phyloP scores from a whole-genome alignment of 768 basidiomycete species.

The Boletellus sp. region DNA sequence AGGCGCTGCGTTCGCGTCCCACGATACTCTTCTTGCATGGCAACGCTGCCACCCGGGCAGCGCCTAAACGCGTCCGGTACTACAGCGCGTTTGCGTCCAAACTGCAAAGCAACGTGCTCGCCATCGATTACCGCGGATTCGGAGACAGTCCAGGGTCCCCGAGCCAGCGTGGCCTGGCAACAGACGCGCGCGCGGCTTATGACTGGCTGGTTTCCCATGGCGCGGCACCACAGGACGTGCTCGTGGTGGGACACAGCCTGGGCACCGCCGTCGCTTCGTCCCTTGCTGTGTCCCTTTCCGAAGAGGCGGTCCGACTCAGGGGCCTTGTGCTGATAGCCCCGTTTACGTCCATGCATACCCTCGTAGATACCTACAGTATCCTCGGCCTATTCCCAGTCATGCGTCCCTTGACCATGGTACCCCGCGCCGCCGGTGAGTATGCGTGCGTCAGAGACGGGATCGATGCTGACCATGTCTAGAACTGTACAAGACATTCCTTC shows the following conservation, averaged over 20 bases:
- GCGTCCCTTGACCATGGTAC: constrained; percentile 63
- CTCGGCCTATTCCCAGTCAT: constrained; percentile 67
- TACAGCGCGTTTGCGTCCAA: constrained; percentile 66
- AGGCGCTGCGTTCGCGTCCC: constrained; percentile 56
- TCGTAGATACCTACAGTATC: constrained; percentile 67
- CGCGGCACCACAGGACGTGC: constrained; percentile 53
- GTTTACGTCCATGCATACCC: constrained; percentile 53
- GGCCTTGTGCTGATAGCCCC: constrained; percentile 54
- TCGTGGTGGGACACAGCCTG: constrained; percentile 83
- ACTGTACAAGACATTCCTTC: constrained; percentile 49
- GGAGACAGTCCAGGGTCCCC: constrained; percentile 82
- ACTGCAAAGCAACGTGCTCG: constrained; percentile 70
- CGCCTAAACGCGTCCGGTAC: constrained; percentile 59
- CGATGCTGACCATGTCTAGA: constrained; percentile 33
- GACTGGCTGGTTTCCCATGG: constrained; percentile 68
- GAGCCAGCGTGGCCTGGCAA: constrained; percentile 65
- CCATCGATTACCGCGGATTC: constrained; percentile 90
- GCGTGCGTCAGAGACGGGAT: not conserved
- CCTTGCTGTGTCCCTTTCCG: constrained; percentile 45
- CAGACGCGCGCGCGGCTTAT: constrained; percentile 76
- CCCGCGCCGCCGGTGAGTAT: constrained; percentile 57
- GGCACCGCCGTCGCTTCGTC: constrained; percentile 76
- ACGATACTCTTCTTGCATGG: constrained; percentile 94
- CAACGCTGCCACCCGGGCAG: constrained; percentile 78
- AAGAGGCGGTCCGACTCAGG: constrained; percentile 38